Conservation (phyloP, 768 basidiomycete genomes). For the Amanita muscaria region DNA sequence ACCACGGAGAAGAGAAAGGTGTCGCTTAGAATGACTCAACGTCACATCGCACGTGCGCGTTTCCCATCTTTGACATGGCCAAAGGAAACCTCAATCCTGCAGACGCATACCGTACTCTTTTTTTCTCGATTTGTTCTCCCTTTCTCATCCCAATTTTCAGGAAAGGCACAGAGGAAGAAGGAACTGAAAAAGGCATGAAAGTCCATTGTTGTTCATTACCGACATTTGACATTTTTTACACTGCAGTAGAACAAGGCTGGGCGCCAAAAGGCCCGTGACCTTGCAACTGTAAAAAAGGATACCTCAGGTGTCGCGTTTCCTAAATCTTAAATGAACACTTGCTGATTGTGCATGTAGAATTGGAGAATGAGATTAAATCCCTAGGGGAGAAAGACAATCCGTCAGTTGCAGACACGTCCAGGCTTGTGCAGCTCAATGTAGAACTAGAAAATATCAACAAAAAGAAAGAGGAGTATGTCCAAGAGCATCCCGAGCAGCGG, state of each 20-base stretch:
- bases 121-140: background rate
- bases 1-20: conserved; percentile 26
- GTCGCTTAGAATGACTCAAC: conserved; percentile 28
- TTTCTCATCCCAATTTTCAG: conserved; percentile 30
- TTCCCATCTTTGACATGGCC: conserved; percentile 40
- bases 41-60: conserved; percentile 3
- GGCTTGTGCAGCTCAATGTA: conserved; percentile 59
- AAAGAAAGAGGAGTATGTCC: conserved; percentile 88
- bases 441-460: conserved; percentile 76
- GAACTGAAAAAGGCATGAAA: conserved; percentile 84
- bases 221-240: conserved; percentile 10
- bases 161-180: conserved; percentile 88
- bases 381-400: conserved; percentile 39
- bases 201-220: background rate
- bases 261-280: conserved; percentile 73
- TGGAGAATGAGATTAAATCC: conserved; percentile 72
- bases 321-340: background rate
- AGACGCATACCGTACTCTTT: conserved; percentile 76
- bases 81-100: conserved; percentile 88
- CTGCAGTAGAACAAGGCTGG: conserved; percentile 83
- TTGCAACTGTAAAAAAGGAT: conserved; percentile 91
- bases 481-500: conserved; percentile 88
- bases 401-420: conserved; percentile 48
- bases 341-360: conserved; percentile 35
- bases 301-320: conserved; percentile 51